These are phyloP conservation scores for Bothriochloa decipiens DNA, from an alignment of 176 grass and related monocot species.

Conservation along the genomic window DNA sequence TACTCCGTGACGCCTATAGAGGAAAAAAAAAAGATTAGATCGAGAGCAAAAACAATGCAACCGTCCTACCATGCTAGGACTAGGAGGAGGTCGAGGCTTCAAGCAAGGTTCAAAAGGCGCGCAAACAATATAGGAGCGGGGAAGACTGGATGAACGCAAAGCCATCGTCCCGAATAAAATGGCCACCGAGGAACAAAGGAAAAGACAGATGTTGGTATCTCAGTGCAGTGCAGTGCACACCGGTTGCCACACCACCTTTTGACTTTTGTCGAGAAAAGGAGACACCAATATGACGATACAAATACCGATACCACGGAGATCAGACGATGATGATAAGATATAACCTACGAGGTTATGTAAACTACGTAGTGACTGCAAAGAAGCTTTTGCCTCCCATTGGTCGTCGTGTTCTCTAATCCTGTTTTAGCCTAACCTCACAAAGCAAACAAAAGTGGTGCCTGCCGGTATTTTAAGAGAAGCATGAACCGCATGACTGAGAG, in stretches of 20 bases:
- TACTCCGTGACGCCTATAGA: too few species aligned
- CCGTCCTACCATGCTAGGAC: too few species aligned
- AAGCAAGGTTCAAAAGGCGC: not conserved
- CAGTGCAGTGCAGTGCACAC: not conserved
- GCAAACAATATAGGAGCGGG: not conserved
- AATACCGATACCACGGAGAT: not conserved
- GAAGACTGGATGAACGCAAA: slow-evolving; percentile 14
- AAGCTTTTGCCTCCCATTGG: slow-evolving; percentile 18
- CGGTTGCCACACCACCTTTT: not conserved
- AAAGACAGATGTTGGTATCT: slow-evolving; percentile 7
- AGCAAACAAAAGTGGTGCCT: not conserved
- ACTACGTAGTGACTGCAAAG: not conserved
- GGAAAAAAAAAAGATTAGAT: too few species aligned
- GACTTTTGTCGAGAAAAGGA: not conserved
- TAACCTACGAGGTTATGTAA: not conserved
- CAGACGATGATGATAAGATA: not conserved
- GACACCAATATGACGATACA: not conserved
- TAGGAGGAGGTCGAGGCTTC: too few species aligned
- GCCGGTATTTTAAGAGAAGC: not conserved
- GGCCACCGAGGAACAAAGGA: not conserved
- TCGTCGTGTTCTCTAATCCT: not conserved
- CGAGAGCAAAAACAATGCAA: too few species aligned
- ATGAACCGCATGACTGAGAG: slow-evolving; percentile 27
- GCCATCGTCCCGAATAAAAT: not conserved
- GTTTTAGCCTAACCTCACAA: not conserved